phyloP scores from a whole-genome alignment of 2,329 filamentous ascomycete species.

The Geoglossum cookeanum region DNA sequence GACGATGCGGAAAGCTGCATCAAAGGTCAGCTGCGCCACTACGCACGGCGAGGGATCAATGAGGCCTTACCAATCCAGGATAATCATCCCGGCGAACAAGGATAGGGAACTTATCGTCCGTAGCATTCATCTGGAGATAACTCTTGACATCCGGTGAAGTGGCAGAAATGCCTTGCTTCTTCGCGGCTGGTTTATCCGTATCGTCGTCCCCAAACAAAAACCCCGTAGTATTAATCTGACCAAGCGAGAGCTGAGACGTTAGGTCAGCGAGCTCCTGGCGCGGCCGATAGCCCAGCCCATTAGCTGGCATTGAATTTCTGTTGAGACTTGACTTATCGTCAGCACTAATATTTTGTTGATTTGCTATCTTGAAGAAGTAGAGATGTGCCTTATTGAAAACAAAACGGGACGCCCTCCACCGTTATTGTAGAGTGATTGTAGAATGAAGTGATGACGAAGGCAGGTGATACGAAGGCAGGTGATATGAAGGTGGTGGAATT shows the following conservation, averaged over 20 bases:
- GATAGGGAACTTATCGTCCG: constrained; percentile 75
- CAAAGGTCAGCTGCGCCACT: constrained; percentile 20
- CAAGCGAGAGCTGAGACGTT: constrained; percentile 37
- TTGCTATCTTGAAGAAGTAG: neutral
- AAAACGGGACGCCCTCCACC: no score
- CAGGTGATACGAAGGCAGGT: neutral
- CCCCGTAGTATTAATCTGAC: constrained; percentile 67
- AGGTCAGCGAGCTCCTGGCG: constrained; percentile 30
- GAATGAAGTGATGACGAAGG: neutral
- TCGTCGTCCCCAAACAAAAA: constrained; percentile 63
- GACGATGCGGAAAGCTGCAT: constrained; percentile 61
- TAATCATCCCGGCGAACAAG: constrained; percentile 46
- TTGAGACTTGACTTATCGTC: constrained; percentile 39
- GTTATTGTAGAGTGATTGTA: neutral
- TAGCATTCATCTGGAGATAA: constrained; percentile 51
- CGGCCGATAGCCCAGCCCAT: constrained; percentile 45
- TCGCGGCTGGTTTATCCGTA: constrained; percentile 7
- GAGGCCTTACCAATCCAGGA: constrained; percentile 31
- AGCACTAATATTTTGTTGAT: constrained; percentile 9
- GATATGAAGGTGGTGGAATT: neutral
- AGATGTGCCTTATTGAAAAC: neutral
- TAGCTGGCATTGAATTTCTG: constrained; percentile 86
- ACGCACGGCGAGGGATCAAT: neutral
- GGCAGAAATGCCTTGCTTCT: constrained; percentile 18
- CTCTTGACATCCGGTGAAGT: constrained; percentile 47